These are phyloP conservation scores for Inonotus obliquus DNA, from an alignment of 1,284 basidiomycete genomes.

Conservation along the genomic window DNA sequence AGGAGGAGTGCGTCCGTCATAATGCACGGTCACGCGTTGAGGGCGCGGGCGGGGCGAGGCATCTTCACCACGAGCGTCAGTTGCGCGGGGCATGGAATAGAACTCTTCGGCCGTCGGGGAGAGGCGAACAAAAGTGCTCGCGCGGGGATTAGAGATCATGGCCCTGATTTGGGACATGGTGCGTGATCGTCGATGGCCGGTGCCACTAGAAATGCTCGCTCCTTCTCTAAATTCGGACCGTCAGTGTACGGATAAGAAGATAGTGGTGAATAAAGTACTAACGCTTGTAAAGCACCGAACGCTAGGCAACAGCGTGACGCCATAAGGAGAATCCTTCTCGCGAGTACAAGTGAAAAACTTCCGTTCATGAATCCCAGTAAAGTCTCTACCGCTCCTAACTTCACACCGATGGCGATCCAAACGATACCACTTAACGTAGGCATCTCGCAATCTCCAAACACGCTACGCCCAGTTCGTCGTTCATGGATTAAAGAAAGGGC, in stretches of 20 bases:
- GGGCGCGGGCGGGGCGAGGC: not conserved
- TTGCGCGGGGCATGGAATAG: slow-evolving; percentile 26
- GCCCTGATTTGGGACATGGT: slow-evolving; percentile 28
- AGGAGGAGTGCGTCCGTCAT: slow-evolving; percentile 46
- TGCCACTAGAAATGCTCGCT: not conserved
- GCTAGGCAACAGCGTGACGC: slow-evolving; percentile 48
- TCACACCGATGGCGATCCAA: slow-evolving; percentile 57
- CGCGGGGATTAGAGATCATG: slow-evolving; percentile 50
- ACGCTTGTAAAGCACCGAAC: slow-evolving; percentile 65
- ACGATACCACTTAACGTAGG: slow-evolving; percentile 54
- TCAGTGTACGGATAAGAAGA: slow-evolving; percentile 2
- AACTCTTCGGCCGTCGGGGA: slow-evolving; percentile 38
- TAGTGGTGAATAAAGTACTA: not conserved
- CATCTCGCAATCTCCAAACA: slow-evolving; percentile 28
- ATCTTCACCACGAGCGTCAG: not conserved
- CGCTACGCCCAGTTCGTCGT: slow-evolving; percentile 43
- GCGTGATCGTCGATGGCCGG: slow-evolving; percentile 5
- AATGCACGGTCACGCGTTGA: slow-evolving; percentile 54
- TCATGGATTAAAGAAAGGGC: slow-evolving; percentile 47
- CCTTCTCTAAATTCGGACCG: not conserved
- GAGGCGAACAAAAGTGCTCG: slow-evolving; percentile 50
- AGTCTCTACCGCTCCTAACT: slow-evolving; percentile 59
- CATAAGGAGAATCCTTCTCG: slow-evolving; percentile 54
- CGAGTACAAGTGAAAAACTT: slow-evolving; percentile 47
- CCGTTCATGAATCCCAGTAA: slow-evolving; percentile 55